phyloP scores from a whole-genome alignment of 108 stramenopile species.

The Skeletonema marinoi region DNA sequence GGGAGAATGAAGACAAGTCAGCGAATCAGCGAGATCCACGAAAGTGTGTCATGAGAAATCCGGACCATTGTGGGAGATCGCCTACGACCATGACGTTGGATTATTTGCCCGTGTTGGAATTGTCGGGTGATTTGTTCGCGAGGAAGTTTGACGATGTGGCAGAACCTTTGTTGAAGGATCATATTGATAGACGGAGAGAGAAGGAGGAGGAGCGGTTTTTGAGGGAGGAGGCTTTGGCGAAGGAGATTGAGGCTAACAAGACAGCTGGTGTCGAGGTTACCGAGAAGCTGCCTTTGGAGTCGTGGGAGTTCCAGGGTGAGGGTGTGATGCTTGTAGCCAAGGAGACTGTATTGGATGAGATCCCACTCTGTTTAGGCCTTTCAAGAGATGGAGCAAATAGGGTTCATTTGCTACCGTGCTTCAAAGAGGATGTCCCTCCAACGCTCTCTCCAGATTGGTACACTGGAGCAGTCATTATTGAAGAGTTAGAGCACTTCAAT shows the following conservation, averaged over 20 bases:
- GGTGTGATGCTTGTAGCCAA: constrained; percentile 86
- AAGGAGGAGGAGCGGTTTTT: constrained; percentile 53
- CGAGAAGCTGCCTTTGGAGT: constrained; percentile 37
- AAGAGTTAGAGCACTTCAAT: constrained; percentile 74
- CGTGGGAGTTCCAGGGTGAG: constrained; percentile 75
- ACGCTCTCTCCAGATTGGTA: constrained; percentile 76
- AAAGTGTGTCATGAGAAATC: constrained; percentile 89
- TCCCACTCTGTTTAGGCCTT: constrained; percentile 82
- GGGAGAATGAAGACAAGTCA: constrained; percentile 81
- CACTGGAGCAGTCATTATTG: constrained; percentile 82
- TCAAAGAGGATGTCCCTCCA: constrained; percentile 67
- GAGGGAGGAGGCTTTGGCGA: constrained; percentile 23
- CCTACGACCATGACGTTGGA: constrained; percentile 89
- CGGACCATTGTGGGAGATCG: constrained; percentile 88
- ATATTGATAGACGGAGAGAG: constrained; percentile 69
- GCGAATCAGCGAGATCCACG: constrained; percentile 65
- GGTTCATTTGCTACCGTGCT: constrained; percentile 73
- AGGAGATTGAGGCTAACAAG: constrained; percentile 31
- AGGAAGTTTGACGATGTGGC: constrained; percentile 80
- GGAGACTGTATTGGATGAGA: constrained; percentile 58
- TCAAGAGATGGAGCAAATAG: constrained; percentile 48
- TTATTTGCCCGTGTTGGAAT: constrained; percentile 80
- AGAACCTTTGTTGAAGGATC: constrained; percentile 71
- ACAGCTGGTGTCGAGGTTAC: constrained; percentile 9
- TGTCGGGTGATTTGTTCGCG: constrained; percentile 86